These are phyloP conservation scores for Trichophyton verrucosum DNA, from an alignment of 2,329 filamentous ascomycete genomes.

Conservation along the genomic window DNA sequence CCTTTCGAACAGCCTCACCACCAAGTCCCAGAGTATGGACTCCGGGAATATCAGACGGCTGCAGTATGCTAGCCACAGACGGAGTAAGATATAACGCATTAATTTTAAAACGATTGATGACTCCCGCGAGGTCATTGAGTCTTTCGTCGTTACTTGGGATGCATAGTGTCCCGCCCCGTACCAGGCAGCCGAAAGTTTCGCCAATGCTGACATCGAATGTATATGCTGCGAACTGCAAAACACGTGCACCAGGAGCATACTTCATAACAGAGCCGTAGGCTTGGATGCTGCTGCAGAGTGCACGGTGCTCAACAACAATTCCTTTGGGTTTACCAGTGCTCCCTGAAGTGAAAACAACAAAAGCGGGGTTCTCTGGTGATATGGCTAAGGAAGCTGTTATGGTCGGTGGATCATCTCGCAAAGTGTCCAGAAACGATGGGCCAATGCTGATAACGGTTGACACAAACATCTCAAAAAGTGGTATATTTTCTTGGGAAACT, in stretches of 20 bases:
- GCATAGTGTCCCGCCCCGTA: conserved; percentile 45
- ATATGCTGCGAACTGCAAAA: conserved; percentile 42
- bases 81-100: conserved; percentile 46
- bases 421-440: background rate
- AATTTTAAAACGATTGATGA: conserved; percentile 37
- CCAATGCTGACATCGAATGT: conserved; percentile 41
- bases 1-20: conserved; percentile 16
- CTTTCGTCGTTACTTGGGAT: conserved; percentile 43
- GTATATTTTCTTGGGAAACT: conserved; percentile 7
- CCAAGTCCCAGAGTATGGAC: conserved; percentile 23
- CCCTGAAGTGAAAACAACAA: conserved; percentile 43
- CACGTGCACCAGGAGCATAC: conserved; percentile 36
- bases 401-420: background rate
- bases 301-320: conserved; percentile 38
- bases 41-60: conserved; percentile 26
- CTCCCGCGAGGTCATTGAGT: conserved; percentile 36
- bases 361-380: conserved; percentile 28
- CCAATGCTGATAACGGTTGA: background rate
- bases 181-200: conserved; percentile 40
- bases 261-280: conserved; percentile 39
- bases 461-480: conserved; percentile 4
- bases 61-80: conserved; percentile 35
- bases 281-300: conserved; percentile 42
- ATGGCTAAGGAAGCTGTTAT: conserved; percentile 6
- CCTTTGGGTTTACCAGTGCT: conserved; percentile 42